Base-by-base conservation (phyloP, 1,284 basidiomycete species). In the Somion occarium region DNA sequence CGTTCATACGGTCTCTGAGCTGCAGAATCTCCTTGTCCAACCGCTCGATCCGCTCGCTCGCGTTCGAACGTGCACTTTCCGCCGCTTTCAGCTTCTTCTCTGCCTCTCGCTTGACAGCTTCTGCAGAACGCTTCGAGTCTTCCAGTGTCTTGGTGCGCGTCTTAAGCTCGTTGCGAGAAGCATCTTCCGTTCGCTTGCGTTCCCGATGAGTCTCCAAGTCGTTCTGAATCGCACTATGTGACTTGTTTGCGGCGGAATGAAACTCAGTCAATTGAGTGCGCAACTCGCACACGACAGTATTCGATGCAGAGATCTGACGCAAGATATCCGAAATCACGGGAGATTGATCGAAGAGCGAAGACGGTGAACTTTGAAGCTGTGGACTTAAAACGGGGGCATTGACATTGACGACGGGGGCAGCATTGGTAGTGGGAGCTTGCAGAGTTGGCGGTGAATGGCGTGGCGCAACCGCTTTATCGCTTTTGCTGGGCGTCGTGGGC, bases 151-250 rank as follows among this genome's bases (percentile, higher is more conserved):
- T 95, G 48, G 89, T 90, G 48, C 85, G 82, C 19, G 79, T 67
- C 66, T 93, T 95, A 51, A 92, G 73, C 64, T 97, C 92, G 24
- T 79, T 70, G 49, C 91, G 81, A 23, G 81, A 79, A 2, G 75
- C 74, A 60, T 98, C 96, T 64, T 98, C 95, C 56, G 86, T 81
- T 45, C 86, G 86, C 66, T 93, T 93, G 53, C 80, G 79, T 48
- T 79, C 80, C 18, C 93, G 82, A 46, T 88, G 80, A 20, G 81
- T 76, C 26, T 88, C 85, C 37, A 98, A 75, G 59, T 93, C 86
- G 4, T 69, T 67, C 62, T 91, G 83, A 37, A 98, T 78, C 20
- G 73, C 68, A 24, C 76, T 69, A 61, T 83, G 90, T 18, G 85
- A 80, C 26, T 83, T 75, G 1, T 79, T 71, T 7, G 88, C 79